Conservation (phyloP, 2,329 filamentous ascomycete species). For the Colletotrichum scovillei region DNA sequence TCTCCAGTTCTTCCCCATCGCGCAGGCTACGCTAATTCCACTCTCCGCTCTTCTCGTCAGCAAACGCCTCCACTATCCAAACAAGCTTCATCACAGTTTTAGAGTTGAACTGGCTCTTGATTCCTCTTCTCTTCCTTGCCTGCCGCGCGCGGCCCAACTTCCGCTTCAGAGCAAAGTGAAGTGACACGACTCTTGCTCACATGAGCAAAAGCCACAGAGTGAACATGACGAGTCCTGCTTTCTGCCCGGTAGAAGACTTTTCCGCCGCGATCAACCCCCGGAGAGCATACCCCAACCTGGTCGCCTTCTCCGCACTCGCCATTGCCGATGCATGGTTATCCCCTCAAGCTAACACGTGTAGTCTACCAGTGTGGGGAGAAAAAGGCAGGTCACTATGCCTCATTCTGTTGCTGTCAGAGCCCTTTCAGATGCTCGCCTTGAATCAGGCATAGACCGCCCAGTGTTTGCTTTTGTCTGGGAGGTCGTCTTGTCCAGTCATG, state of each 20-base stretch:
- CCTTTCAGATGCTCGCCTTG: background rate
- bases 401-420: background rate
- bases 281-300: background rate
- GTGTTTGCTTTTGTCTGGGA: background rate
- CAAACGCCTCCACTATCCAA: background rate
- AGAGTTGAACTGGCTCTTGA: background rate
- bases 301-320: slow-evolving; percentile 30
- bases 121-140: background rate
- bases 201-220: background rate
- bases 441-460: background rate
- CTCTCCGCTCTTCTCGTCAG: background rate
- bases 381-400: background rate
- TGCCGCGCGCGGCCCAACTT: background rate
- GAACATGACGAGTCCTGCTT: background rate
- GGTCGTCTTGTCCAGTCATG: background rate
- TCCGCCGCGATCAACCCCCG: slow-evolving; percentile 2
- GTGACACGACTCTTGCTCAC: background rate
- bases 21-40: background rate
- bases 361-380: slow-evolving; percentile 1
- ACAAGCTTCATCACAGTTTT: background rate
- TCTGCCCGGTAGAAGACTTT: slow-evolving; percentile 19
- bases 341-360: slow-evolving; percentile 14
- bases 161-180: background rate
- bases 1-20: background rate
- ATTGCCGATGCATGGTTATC: slow-evolving; percentile 29